These are phyloP conservation scores for Corymbia maculata DNA, from an alignment of 345 rosid species.

Conservation along the genomic window DNA sequence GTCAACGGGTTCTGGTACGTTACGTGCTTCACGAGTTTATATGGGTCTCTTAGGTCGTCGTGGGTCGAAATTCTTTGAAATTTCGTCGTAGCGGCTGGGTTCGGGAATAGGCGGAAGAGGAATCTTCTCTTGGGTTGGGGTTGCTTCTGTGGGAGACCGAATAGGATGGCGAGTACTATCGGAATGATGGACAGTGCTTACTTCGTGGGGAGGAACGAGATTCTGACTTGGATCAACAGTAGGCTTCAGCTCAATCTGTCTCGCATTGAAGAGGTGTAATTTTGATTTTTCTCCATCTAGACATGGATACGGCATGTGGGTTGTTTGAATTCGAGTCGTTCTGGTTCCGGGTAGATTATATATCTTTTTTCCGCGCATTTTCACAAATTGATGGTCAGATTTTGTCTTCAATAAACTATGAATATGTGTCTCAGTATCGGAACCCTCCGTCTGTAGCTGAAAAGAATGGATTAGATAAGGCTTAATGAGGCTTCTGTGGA, in stretches of 20 bases:
- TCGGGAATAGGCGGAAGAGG: background rate
- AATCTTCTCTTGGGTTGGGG: background rate
- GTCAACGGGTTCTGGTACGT: background rate
- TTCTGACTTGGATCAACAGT: conserved; percentile 85
- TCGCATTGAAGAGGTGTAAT: conserved; percentile 78
- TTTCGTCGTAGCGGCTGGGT: background rate
- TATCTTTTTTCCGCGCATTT: background rate
- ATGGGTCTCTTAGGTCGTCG: background rate
- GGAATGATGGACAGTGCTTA: conserved; percentile 99
- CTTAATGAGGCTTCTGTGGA: background rate
- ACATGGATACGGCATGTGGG: background rate
- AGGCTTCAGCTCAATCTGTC: conserved; percentile 85
- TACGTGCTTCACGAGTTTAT: background rate
- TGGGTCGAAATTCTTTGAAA: background rate
- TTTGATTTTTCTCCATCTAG: background rate
- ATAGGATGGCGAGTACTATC: conserved; percentile 68
- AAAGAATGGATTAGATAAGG: background rate
- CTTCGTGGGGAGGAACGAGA: conserved; percentile 94
- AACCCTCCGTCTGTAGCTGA: background rate
- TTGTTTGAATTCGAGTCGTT: background rate
- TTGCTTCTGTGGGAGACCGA: background rate
- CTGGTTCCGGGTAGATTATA: background rate
- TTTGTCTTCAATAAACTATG: background rate
- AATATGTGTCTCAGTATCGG: background rate
- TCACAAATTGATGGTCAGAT: background rate